Base-by-base conservation (phyloP, 2,329 filamentous ascomycete genomes). In the Phyllosticta citribraziliensis region DNA sequence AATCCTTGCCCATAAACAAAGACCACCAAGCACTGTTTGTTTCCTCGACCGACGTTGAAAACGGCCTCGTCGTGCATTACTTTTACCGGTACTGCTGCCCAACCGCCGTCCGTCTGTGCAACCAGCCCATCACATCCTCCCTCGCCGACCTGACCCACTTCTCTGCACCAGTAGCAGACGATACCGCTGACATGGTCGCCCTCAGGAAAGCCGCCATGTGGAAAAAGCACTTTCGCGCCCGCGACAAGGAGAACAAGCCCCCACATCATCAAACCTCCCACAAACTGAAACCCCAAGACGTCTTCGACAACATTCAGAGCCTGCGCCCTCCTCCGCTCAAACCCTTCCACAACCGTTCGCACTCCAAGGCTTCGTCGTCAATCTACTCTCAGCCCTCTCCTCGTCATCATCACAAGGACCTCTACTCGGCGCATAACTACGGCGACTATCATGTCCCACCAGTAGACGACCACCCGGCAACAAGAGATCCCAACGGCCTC, bases 311-410 rank as follows among this genome's bases (percentile, higher is more conserved):
- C 63, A 56, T 47, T 10, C 66, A 66, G 62, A 66, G 64, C 61
- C 30, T 61, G 24, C 59, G 59, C 47, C 59, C 59, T 2, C 58
- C 58, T 2, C 52, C 40, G 25, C 22, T 56, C 6, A 47, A 30
- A 2, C 58, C 35, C 5, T 24, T 50, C 19, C 35, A 50, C 17
- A 53, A 35, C 35, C 40, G 40, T 47, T 33, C 53, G n/a, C 20
- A 33, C 6, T 61, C 59, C 27, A 52, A 61, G 14, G 55, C 71
- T 47, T 67, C 69, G 22, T 87, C 85, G 33, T 87, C 86, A 17
- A 66, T 85, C 55, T 87, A 88, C 70, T 84, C 84, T 54, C 79
- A 82, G 69, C 79, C 76, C 53, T 83, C 78, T 63, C 78, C 79
- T 14, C 17, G 24, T 9, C n/a, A 51, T 3, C 55, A 55, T 3